Evolutionary conservation across 148 eudicot genomes (phyloP).

Genomic region (Persicaria maculosa): DNA sequence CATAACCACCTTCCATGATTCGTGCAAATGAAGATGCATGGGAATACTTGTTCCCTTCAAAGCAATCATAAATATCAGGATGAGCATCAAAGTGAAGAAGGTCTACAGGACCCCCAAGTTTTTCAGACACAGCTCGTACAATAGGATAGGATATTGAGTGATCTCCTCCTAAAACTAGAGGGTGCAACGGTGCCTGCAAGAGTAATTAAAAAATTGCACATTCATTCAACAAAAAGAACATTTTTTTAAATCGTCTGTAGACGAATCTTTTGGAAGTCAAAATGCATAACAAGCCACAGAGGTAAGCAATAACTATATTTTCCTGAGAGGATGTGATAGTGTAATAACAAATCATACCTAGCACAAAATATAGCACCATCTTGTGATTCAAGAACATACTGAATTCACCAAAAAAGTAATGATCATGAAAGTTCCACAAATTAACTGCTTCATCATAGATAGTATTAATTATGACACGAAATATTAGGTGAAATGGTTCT

Average conservation of each 20-base stretch:
- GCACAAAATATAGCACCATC: background rate
- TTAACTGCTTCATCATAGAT: background rate
- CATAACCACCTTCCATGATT: slow-evolving; percentile 98
- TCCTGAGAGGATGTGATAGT: too few species aligned
- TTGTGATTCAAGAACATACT: background rate
- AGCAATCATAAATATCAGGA: slow-evolving; percentile 86
- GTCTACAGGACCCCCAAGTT: slow-evolving; percentile 93
- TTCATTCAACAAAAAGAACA: slow-evolving; percentile 5
- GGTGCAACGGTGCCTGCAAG: slow-evolving; percentile 75
- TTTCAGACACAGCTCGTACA: slow-evolving; percentile 90
- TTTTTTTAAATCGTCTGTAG: background rate
- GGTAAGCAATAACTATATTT: too few species aligned
- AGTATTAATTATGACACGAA: background rate
- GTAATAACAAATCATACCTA: too few species aligned
- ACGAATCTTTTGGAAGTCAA: background rate
- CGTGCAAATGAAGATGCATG: slow-evolving; percentile 98
- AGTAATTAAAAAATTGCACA: background rate
- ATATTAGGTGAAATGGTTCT: background rate
- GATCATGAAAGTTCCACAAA: background rate
- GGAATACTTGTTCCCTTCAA: slow-evolving; percentile 89
- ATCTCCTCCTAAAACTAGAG: slow-evolving; percentile 91
- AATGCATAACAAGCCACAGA: background rate
- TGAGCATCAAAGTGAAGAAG: slow-evolving; percentile 95
- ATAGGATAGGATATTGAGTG: slow-evolving; percentile 94
- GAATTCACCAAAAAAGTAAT: background rate